Evolutionary conservation across 768 basidiomycete species (phyloP).

Genomic region (Mycena polygramma): DNA sequence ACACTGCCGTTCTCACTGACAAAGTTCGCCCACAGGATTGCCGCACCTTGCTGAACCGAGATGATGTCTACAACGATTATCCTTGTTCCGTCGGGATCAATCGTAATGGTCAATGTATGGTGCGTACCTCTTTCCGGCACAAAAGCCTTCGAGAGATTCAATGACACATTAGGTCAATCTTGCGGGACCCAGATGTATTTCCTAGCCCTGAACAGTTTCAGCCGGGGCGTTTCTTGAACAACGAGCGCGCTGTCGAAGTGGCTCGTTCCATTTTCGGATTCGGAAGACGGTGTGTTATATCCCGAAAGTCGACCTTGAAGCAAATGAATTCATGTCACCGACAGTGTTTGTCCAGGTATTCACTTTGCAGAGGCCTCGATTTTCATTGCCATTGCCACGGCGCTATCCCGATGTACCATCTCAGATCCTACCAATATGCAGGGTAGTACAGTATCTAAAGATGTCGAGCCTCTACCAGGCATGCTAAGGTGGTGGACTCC

Average conservation of each 20-base stretch:
- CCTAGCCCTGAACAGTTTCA: slow-evolving; percentile 54
- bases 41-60: slow-evolving; percentile 56
- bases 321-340: no score
- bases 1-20: no score
- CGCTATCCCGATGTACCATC: slow-evolving; percentile 14
- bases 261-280: slow-evolving; percentile 52
- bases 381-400: slow-evolving; percentile 27
- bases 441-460: not conserved
- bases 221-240: slow-evolving; percentile 53
- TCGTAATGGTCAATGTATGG: slow-evolving; percentile 62
- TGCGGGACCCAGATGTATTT: slow-evolving; percentile 57
- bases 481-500: no score
- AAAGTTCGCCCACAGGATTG: slow-evolving; percentile 52
- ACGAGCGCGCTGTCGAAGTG: slow-evolving; percentile 44
- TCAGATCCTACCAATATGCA: slow-evolving; percentile 3
- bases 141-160: no score
- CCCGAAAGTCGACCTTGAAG: no score
- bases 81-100: slow-evolving; percentile 59
- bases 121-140: no score
- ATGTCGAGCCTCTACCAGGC: slow-evolving; percentile 24
- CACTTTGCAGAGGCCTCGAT: slow-evolving; percentile 22
- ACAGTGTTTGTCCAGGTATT: slow-evolving; percentile 24
- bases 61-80: slow-evolving; percentile 61
- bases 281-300: slow-evolving; percentile 49
- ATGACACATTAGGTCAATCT: no score